These are phyloP conservation scores for Chlorociboria aeruginascens DNA, from an alignment of 495 filamentous ascomycete species.

Conservation along the genomic window DNA sequence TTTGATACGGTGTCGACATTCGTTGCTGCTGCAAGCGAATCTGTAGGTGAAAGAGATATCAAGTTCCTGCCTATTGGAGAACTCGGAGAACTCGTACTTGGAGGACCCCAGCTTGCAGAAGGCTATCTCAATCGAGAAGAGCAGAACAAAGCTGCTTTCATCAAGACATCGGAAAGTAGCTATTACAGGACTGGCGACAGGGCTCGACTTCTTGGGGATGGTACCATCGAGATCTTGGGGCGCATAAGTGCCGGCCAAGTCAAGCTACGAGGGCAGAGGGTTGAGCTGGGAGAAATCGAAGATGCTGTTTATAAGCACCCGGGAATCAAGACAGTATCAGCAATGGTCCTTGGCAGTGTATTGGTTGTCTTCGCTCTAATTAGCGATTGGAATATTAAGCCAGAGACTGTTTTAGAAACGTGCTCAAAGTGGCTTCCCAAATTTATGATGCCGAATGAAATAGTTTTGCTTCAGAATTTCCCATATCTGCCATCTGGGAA, in stretches of 20 bases:
- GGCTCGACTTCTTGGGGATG: conserved; percentile 53
- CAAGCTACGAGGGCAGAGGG: conserved; percentile 68
- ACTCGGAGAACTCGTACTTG: conserved; percentile 72
- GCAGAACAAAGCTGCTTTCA: conserved; percentile 59
- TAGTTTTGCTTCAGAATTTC: conserved; percentile 46
- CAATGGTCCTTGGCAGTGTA: conserved; percentile 43
- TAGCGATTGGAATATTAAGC: conserved; percentile 19
- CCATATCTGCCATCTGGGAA: conserved; percentile 72
- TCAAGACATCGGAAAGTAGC: conserved; percentile 33
- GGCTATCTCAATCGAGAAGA: conserved; percentile 77
- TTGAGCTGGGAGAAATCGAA: conserved; percentile 79
- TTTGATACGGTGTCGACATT: conserved; percentile 68
- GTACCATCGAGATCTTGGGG: conserved; percentile 70
- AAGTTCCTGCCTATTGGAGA: conserved; percentile 51
- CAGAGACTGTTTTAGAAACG: conserved; percentile 34
- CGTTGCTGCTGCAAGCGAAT: conserved; percentile 34
- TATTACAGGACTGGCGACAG: conserved; percentile 83
- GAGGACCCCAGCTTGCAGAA: conserved; percentile 64
- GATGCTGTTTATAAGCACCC: conserved; percentile 44
- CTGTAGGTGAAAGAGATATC: conserved; percentile 18
- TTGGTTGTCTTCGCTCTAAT: conserved; percentile 58
- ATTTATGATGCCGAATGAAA: conserved; percentile 67
- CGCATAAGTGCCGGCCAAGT: conserved; percentile 69
- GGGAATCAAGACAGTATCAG: conserved; percentile 39
- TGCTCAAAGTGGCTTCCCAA: conserved; percentile 59